Base-by-base conservation (phyloP, 2,329 filamentous ascomycete species). In the Sporothrix curviconia region DNA sequence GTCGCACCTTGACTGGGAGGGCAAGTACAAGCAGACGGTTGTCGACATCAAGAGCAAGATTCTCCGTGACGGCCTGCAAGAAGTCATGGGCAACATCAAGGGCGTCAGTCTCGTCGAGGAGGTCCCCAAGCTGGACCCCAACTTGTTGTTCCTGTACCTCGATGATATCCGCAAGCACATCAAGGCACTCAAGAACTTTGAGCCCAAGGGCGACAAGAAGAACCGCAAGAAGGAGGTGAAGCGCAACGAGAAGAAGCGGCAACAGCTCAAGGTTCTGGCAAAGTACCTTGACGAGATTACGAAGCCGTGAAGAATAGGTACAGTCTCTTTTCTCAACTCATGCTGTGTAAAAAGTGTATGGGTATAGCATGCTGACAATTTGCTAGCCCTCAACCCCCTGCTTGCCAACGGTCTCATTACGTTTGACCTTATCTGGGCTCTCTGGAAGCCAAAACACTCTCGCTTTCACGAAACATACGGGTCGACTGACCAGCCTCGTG, bases 381-480 rank as follows among this genome's bases (percentile, higher is more conserved):
- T 17, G 11, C 9, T 70, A 88, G 86, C 1, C n/a, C 78, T 96
- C 0, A 86, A 91, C 63, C 88, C 90, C 0, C 83, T 96, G 72
- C 76, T 95, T 2, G 82, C 90, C 62, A 87, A 86, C 32, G 89
- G 90, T 8, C 84, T 90, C 44, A 95, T 95, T 68, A 95, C 90
- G 0, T 96, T 92, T 64, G 90, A 96, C 58, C 78, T 95, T 2
- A 75, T 95, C 1, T 95, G 91, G 91, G 90, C 90, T 0, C 73
- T 96, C 3, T 95, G 88, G 80, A 95, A 94, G 66, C 91, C 91
- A 0, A n/a, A 89, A 90, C 65, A 90, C 89, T 0, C 81, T 95
- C 19, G 86, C 84, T 1, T 92, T 87, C 68, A 83, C 86, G 0
- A 82, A 83, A 92, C 89, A 0, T 95, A 95, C 61, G 87, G 87